A percentile compares a stretch with the other conserved stretches of the same genome.
These are phyloP conservation scores for Musa itinerans DNA, from an alignment of 176 grass and related monocot genomes.

Conservation along the genomic window DNA sequence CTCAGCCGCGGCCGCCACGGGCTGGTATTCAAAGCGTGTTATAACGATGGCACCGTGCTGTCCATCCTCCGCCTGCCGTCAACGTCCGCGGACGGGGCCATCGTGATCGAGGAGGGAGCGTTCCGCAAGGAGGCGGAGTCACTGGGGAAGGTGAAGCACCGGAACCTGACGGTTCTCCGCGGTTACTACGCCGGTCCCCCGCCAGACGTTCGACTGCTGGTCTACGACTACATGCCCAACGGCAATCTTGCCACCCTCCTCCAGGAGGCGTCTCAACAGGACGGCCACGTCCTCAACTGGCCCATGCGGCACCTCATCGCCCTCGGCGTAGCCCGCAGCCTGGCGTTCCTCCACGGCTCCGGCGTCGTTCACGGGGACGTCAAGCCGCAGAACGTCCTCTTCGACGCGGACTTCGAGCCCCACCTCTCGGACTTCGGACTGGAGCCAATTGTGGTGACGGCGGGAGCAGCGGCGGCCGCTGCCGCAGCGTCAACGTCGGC, in stretches of 20 bases:
- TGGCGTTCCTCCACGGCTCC: slow-evolving; percentile 76
- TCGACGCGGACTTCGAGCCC: slow-evolving; percentile 93
- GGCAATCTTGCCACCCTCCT: slow-evolving; percentile 91
- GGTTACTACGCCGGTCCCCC: slow-evolving; percentile 96
- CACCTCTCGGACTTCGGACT: slow-evolving; percentile 92
- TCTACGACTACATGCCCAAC: slow-evolving; percentile 99
- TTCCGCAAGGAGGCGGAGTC: slow-evolving; percentile 95
- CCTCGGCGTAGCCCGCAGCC: slow-evolving; percentile 69
- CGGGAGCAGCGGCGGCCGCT: slow-evolving; percentile 48
- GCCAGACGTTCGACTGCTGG: slow-evolving; percentile 76
- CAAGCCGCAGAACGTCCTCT: slow-evolving; percentile 89
- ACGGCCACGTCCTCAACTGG: slow-evolving; percentile 96
- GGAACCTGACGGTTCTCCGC: slow-evolving; percentile 83
- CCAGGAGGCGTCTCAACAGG: slow-evolving; percentile 93
- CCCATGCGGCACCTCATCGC: slow-evolving; percentile 98
- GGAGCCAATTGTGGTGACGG: slow-evolving; percentile 86
- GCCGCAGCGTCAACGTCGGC: slow-evolving; percentile 47
- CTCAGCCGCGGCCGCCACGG: slow-evolving; percentile 90
- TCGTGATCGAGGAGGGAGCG: slow-evolving; percentile 79
- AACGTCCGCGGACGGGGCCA: slow-evolving; percentile 68
- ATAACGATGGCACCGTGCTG: slow-evolving; percentile 76
- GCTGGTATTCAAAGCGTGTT: slow-evolving; percentile 95
- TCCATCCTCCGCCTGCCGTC: slow-evolving; percentile 84
- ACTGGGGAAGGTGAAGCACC: slow-evolving; percentile 93
- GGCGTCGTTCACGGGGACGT: slow-evolving; percentile 88